Conservation (phyloP, 352 stramenopile species). For the Discostella stelligera region DNA sequence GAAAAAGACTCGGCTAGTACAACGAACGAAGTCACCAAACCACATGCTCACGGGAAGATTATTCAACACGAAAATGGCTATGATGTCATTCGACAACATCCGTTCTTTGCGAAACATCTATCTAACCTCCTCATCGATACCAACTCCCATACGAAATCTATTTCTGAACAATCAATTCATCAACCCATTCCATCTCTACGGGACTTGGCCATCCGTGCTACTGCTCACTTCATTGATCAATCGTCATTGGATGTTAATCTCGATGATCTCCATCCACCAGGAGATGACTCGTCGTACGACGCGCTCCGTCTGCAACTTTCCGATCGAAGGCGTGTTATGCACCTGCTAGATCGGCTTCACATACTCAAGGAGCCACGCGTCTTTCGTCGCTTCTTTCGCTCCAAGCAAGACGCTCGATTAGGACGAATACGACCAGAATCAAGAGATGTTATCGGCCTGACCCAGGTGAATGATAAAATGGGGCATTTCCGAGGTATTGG, state of each 20-base stretch:
- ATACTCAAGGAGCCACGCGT: slow-evolving; percentile 76
- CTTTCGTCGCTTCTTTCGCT: slow-evolving; percentile 81
- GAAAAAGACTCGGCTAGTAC: neutral
- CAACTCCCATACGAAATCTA: slow-evolving; percentile 33
- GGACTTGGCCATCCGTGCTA: slow-evolving; percentile 80
- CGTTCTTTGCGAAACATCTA: slow-evolving; percentile 70
- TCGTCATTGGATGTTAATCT: slow-evolving; percentile 70
- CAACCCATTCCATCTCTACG: slow-evolving; percentile 74
- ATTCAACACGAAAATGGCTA: slow-evolving; percentile 60
- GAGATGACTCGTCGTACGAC: slow-evolving; percentile 65
- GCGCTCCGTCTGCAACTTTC: slow-evolving; percentile 54
- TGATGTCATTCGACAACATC: slow-evolving; percentile 75
- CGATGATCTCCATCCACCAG: slow-evolving; percentile 67
- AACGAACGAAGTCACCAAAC: neutral
- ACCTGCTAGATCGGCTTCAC: slow-evolving; percentile 77
- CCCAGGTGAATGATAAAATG: slow-evolving; percentile 78
- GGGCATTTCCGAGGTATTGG: slow-evolving; percentile 56
- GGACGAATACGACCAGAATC: slow-evolving; percentile 55
- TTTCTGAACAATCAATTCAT: slow-evolving; percentile 22
- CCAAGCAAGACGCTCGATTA: slow-evolving; percentile 70
- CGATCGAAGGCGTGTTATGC: slow-evolving; percentile 68
- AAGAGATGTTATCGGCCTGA: slow-evolving; percentile 72
- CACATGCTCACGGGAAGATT: slow-evolving; percentile 25
- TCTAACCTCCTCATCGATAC: slow-evolving; percentile 26
- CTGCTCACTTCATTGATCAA: slow-evolving; percentile 61